Percentiles rank a stretch among this genome's conserved stretches.
phyloP scores from a whole-genome alignment of 75 land plant genomes.

The Ceratopteris richardii region DNA sequence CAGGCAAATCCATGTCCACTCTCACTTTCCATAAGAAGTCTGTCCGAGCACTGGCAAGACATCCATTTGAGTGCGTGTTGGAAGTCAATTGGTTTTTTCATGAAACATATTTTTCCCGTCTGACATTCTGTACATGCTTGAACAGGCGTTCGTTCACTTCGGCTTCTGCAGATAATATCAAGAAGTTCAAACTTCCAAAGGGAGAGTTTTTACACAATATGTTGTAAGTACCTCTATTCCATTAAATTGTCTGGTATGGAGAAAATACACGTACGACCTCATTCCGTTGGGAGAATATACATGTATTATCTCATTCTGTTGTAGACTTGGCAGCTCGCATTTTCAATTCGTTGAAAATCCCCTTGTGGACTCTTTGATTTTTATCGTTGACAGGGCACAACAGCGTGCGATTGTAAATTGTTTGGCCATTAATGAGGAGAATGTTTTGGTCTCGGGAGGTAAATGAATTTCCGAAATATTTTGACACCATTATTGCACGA shows the following conservation, averaged over 20 bases:
- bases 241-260: too few species aligned
- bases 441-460: slow-evolving; percentile 94
- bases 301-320: too few species aligned
- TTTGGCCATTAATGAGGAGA: slow-evolving; percentile 95
- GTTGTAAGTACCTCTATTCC: slow-evolving; percentile 88
- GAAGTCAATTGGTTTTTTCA: background rate
- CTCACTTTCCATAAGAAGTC: slow-evolving; percentile 98
- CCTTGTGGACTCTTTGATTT: too few species aligned
- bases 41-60: slow-evolving; percentile 86
- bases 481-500: too few species aligned
- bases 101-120: background rate
- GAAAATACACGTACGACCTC: too few species aligned
- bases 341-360: too few species aligned
- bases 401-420: slow-evolving; percentile 94
- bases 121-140: too few species aligned
- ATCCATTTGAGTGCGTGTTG: slow-evolving; percentile 88
- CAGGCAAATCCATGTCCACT: slow-evolving; percentile 94
- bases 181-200: slow-evolving; percentile 86
- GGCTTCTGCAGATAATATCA: slow-evolving; percentile 98
- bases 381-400: slow-evolving; percentile 54
- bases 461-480: background rate
- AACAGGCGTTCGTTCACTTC: slow-evolving; percentile 82
- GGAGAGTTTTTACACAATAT: slow-evolving; percentile 98
- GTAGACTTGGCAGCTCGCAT: too few species aligned
- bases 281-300: too few species aligned